Percentiles rank a stretch among this genome's conserved stretches.
Conservation (phyloP, 108 stramenopile species). For the Hondaea fermentalgiana region DNA sequence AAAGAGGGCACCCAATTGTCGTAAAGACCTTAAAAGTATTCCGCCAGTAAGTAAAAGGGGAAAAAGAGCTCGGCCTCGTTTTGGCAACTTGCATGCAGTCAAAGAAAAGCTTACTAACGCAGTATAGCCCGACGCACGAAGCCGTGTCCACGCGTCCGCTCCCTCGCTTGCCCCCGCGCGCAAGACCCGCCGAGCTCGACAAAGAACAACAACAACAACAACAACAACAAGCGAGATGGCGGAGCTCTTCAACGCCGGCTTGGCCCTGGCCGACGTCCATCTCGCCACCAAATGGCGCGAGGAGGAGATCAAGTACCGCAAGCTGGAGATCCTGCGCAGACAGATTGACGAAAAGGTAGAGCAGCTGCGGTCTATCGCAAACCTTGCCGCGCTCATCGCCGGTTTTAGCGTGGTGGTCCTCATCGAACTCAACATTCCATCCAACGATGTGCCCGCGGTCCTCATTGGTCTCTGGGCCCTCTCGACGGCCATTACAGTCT, state of each 20-base stretch:
- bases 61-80: too few relatives aligned
- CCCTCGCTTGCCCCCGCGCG: too few relatives aligned
- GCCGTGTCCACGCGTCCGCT: too few relatives aligned
- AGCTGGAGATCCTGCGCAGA: slow-evolving; percentile 9
- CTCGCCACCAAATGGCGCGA: slow-evolving; percentile 3
- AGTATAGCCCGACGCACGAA: too few relatives aligned
- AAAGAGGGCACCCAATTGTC: too few relatives aligned
- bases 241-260: background rate
- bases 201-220: too few relatives aligned
- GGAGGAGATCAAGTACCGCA: slow-evolving; percentile 17
- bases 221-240: background rate
- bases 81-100: too few relatives aligned
- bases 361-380: slow-evolving; percentile 1
- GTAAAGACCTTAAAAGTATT: too few relatives aligned
- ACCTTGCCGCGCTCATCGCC: background rate
- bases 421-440: background rate
- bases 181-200: too few relatives aligned
- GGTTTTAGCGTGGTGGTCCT: background rate
- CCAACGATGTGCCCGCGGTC: background rate
- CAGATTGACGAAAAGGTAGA: slow-evolving; percentile 1
- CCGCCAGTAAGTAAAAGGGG: too few relatives aligned
- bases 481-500: background rate
- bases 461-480: background rate
- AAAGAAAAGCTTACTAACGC: too few relatives aligned
- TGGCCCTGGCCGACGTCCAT: background rate